Evolutionary conservation across 495 filamentous ascomycete species (phyloP).

Genomic region (Geopyxis carbonaria): DNA sequence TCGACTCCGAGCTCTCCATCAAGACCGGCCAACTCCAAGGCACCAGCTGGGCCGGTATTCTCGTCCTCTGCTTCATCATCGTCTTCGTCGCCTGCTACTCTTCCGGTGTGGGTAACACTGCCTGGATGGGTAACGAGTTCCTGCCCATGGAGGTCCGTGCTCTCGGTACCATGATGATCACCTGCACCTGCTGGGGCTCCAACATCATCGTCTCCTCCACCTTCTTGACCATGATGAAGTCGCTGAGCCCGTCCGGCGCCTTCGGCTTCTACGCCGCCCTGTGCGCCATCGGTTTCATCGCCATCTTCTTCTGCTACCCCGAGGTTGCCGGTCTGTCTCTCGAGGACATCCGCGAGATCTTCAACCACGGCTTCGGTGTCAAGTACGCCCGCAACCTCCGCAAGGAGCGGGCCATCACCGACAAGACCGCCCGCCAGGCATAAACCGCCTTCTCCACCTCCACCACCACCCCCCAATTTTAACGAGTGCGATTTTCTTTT

Average conservation of each 20-base stretch:
- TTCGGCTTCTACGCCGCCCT: constrained; percentile 60
- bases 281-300: constrained; percentile 48
- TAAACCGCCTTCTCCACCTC: too few relatives aligned
- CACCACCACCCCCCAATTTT: too few relatives aligned
- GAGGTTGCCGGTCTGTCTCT: constrained; percentile 67
- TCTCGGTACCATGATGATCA: constrained; percentile 61
- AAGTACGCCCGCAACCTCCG: too few relatives aligned
- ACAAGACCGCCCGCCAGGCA: too few relatives aligned
- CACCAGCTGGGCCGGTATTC: too few relatives aligned
- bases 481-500: too few relatives aligned
- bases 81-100: constrained; percentile 77
- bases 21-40: too few relatives aligned
- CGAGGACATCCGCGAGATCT: too few relatives aligned
- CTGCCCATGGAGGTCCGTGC: constrained; percentile 72
- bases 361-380: too few relatives aligned
- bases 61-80: constrained; percentile 62
- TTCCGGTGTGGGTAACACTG: constrained; percentile 74
- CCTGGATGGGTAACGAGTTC: constrained; percentile 86
- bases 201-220: constrained; percentile 81
- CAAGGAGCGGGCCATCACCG: too few relatives aligned
- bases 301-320: constrained; percentile 58
- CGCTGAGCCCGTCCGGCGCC: constrained; percentile 52
- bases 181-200: constrained; percentile 72
- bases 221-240: constrained; percentile 73
- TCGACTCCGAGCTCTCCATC: constrained; percentile 6